Evolutionary conservation across 116 monocot genomes (phyloP), one percentile per base, ranked within the genome.

Genomic region (Thalassia testudinum): DNA sequence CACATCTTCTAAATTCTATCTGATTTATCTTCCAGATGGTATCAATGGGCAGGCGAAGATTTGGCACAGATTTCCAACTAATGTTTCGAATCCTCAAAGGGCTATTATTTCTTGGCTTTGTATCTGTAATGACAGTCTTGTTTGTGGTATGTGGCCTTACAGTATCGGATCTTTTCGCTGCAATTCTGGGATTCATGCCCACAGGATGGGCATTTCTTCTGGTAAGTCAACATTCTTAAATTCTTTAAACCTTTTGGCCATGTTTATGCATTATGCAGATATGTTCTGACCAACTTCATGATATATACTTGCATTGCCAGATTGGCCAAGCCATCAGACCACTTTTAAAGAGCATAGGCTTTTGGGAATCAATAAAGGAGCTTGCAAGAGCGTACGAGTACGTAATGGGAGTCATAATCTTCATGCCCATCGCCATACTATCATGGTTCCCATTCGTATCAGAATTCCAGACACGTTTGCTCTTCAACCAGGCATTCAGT

Each of bases 371-470:
- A 1, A 80, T 92, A 57, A 86, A 70, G 66, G 92, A 86, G 67
- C 76, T 92, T 20, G 92, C 76, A 27, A 71, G 92, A 50, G 71
- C 86, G 1, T 92, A 86, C 23, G 92, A 92, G 16, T 86, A 92
- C 47, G 65, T 73, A n/a, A 92, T 92, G 92, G 86, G 82, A 12
- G 15, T 92, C 40, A 0, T 82, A 11, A 67, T 92, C 55, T 77
- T 92, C 64, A 55, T 53, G 24, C 92, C 92, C 0, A 80, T 92
- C 3, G 92, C 49, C 2, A 63, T 92, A 17, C 50, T 92, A 11
- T 79, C 92, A 20, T 92, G 92, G 92, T 92, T 92, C 59, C 86
- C 92, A 23, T 92, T 92, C 44, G 79, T 92, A 11, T 92, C 92
- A 0, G 92, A 92, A 58, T 92, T 92, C 57, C 92, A 92, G 54